Evolutionary conservation across 306 rosid species (phyloP).

Genomic region (Casuarina equisetifolia): DNA sequence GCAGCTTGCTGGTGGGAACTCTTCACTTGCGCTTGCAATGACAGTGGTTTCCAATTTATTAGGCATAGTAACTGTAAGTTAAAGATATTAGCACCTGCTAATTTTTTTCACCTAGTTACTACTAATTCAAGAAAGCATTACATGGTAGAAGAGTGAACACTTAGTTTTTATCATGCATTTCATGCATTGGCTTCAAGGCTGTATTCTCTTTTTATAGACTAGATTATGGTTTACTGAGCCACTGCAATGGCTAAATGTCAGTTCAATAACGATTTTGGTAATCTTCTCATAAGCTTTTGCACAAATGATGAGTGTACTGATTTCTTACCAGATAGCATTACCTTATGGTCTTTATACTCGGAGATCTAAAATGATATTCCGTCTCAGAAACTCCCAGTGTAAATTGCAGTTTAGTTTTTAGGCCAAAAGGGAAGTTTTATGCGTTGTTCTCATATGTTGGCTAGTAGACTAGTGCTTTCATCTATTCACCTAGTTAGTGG

Average conservation of each 20-base stretch:
- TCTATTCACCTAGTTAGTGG: neutral
- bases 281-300: neutral
- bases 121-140: slow-evolving; percentile 2
- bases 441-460: neutral
- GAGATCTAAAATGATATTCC: neutral
- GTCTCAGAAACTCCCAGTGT: neutral
- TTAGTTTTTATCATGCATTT: neutral
- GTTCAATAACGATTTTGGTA: neutral
- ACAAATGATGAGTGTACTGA: neutral
- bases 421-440: neutral
- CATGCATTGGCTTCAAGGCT: neutral
- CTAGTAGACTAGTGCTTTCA: neutral
- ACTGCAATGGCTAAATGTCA: neutral
- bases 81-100: neutral
- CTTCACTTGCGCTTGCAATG: slow-evolving; percentile 8
- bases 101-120: neutral
- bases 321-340: neutral
- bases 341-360: neutral
- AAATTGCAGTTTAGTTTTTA: neutral
- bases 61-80: slow-evolving; percentile 5
- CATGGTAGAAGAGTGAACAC: slow-evolving; percentile 4
- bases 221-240: neutral
- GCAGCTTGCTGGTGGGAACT: slow-evolving; percentile 11
- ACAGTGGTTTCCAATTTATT: slow-evolving; percentile 10
- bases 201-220: neutral